Conservation (phyloP, 768 basidiomycete genomes). For the Tremella yokohamensis region DNA sequence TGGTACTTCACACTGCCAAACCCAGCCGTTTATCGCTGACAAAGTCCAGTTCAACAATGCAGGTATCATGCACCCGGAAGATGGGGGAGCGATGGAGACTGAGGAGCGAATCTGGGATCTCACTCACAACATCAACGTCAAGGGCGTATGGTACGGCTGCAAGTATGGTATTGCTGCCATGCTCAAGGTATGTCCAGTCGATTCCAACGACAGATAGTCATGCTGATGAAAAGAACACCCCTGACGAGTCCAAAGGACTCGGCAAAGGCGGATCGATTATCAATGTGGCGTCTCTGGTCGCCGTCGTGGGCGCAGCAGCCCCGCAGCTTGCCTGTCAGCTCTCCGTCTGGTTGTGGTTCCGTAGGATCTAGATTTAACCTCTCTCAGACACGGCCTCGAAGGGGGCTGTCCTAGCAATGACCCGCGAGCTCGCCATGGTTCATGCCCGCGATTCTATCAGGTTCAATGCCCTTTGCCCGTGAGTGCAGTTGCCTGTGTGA, state of each 20-base stretch:
- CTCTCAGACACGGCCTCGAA: constrained; percentile 91
- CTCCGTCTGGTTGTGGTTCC: too few relatives aligned
- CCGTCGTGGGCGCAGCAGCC: constrained; percentile 90
- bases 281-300: constrained; percentile 97
- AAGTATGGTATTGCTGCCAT: constrained; percentile 96
- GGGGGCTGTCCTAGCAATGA: constrained; percentile 98
- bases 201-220: not conserved
- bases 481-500: constrained; percentile 47
- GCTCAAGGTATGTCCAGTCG: constrained; percentile 58
- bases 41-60: constrained; percentile 80
- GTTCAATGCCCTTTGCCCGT: constrained; percentile 94
- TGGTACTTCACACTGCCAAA: too few relatives aligned
- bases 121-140: constrained; percentile 78
- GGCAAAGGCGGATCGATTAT: constrained; percentile 75
- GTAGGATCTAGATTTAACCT: not conserved
- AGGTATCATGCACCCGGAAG: constrained; percentile 97
- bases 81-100: constrained; percentile 93
- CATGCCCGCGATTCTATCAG: constrained; percentile 97
- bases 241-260: constrained; percentile 74
- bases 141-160: constrained; percentile 99
- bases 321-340: constrained; percentile 92
- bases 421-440: constrained; percentile 93
- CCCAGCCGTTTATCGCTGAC: constrained; percentile 34
- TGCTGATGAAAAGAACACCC: constrained; percentile 59
- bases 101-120: constrained; percentile 87